Evolutionary conservation across 371 early-diverging fungal genomes (phyloP), one percentile per base, ranked within the genome.

Genomic region (Apophysomyces ossiformis): DNA sequence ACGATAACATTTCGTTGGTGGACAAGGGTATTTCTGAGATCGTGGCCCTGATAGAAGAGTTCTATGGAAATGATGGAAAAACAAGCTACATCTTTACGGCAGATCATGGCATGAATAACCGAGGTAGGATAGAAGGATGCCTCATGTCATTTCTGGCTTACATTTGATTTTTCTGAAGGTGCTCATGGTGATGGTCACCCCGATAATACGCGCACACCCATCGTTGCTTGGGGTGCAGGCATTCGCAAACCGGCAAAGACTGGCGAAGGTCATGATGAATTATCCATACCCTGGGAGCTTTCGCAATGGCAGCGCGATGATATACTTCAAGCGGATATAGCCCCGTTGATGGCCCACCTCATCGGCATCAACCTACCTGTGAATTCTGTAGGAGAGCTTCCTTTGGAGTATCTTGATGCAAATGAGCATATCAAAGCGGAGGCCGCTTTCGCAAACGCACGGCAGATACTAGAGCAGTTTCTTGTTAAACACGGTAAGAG

Each of bases 191-290:
- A 98, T 71, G 97, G 97, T 11, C 91, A 98, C 72, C 96, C 97
- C 7, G 95, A 96, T 71, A 95, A 94, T 68, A 97, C 97, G 2
- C 85, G 93, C 44, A 97, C 97, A 8, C 98, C 98, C 3, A 76
- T 98, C 26, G 85, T 98, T 64, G 94, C 92, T 38, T 98, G 98
- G 97, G 98, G 98, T 43, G 95, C 96, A 12, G 98, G 98, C 15
- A 79, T 96, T 13, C 64, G 82, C 35, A 73, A 88, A 54, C 90
- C 92, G 16, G 70, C 77, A 44, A 62, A 65, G 21, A 74, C 72
- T 9, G 73, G 70, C 1, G 38, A 67, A 38, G 77, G 76, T 6
- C 88, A 90, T 54, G 93, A 93, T 63, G 90, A 77, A 0, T 86
- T 90, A 64, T 92, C 95, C 0, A 74, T 67, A 3, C 71, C 77